A percentile compares a stretch with the other conserved stretches of the same genome.
Conservation (phyloP, 768 basidiomycete species). For the Guyanaporus albipodus region DNA sequence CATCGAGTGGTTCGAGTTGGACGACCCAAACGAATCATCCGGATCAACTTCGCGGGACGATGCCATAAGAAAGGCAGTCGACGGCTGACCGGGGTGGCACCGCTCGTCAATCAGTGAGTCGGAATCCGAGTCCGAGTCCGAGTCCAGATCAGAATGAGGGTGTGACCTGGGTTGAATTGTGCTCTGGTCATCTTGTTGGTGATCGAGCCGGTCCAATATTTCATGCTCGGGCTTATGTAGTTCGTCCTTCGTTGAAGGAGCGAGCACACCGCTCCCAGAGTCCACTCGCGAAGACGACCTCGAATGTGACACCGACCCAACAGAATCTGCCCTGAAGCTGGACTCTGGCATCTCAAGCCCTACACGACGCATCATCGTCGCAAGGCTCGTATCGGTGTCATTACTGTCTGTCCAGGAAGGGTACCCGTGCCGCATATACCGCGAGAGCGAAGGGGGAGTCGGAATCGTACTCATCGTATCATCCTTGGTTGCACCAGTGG, state of each 20-base stretch:
- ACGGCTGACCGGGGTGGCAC: conserved; percentile 58
- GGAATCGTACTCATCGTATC: conserved; percentile 68
- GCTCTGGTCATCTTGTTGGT: conserved; percentile 25
- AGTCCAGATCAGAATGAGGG: conserved; percentile 13
- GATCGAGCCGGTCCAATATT: conserved; percentile 22
- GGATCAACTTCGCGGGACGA: conserved; percentile 31
- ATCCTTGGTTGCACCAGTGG: conserved; percentile 31
- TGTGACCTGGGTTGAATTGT: conserved; percentile 11
- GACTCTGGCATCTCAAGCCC: conserved; percentile 44
- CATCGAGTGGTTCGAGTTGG: conserved; percentile 56
- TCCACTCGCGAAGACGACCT: conserved; percentile 7
- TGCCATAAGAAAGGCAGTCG: conserved; percentile 68
- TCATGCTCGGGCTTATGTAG: conserved; percentile 24
- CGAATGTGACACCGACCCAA: conserved; percentile 11
- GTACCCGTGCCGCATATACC: conserved; percentile 50
- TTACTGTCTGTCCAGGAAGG: conserved; percentile 39
- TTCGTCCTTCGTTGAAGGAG: conserved; percentile 1
- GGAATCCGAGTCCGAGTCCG: conserved; percentile 47
- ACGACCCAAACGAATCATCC: conserved; percentile 39
- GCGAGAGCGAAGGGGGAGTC: conserved; percentile 66
- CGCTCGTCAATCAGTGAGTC: conserved; percentile 56
- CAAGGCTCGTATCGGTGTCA: conserved; percentile 54
- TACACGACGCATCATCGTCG: conserved; percentile 66
- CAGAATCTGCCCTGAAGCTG: conserved; percentile 15
- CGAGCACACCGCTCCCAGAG: background rate